Base-by-base conservation (phyloP, 2,329 filamentous ascomycete species). In the Hymenoscyphus occultus region DNA sequence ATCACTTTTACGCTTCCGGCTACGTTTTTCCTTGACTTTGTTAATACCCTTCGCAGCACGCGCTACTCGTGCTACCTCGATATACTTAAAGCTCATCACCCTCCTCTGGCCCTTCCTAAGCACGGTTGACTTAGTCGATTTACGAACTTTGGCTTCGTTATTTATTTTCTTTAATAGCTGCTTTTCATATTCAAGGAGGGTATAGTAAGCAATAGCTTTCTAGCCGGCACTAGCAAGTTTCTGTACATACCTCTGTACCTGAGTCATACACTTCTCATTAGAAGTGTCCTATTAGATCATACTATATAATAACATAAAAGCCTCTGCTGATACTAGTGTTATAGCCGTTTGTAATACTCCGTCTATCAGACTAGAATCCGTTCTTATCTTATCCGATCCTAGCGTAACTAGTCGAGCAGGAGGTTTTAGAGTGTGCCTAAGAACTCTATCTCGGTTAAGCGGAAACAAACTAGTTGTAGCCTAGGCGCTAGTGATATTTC, bases 241-340 rank as follows among this genome's bases (percentile, higher is more conserved):
- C 39, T 42, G 39, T 16, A 42, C 9, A 42, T 42, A 10, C 14
- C 39, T 42, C 39, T 42, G 10, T 42, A 42, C 5, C 10, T 10
- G 39, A 4, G 9, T 5, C 3, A 13, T 42, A 12, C 39, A 6
- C 9, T 4, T 16, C 10, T 42, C 14, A 12, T 42, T 42, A 42
- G 5, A 42, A 12, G 68, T 62, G 69, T 72, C 68, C 51, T 65
- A 61, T 63, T 72, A 63, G 45, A 73, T 74, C 31, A 69, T 42
- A 45, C 71, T 69, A 2, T 70, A 68, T 39, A 74, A 63, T 64
- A 63, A 65, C 56, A 60, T 56, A 31, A 65, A 22, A 73, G 56
- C 68, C 61, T 69, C 69, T 68, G 65, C 70, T 68, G 68, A 69
- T 64, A 69, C 69, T 61, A 66, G 72, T 61, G 67, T 77, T 16